A percentile compares a stretch with the other conserved stretches of the same genome.
These are phyloP conservation scores for Vickermania ingenoplastis DNA, from an alignment of 208 protist genomes.

Conservation along the genomic window DNA sequence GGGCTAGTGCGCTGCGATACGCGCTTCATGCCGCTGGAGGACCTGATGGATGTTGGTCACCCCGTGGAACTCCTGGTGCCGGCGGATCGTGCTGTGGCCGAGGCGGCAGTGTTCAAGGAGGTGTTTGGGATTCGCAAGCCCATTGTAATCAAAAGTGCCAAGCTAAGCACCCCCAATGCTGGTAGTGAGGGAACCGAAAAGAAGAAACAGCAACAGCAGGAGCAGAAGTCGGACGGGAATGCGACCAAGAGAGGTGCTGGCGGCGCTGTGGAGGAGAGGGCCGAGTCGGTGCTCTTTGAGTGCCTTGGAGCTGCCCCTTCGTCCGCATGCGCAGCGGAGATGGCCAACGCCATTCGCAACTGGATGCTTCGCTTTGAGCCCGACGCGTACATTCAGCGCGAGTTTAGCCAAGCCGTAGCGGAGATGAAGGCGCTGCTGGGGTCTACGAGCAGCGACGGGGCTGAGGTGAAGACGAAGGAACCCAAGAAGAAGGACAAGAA, in stretches of 20 bases:
- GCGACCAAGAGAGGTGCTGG: neutral
- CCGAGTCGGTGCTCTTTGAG: neutral
- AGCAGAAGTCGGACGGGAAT: neutral
- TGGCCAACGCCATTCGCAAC: constrained; percentile 38
- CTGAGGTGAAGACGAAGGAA: constrained; percentile 28
- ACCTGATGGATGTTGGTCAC: constrained; percentile 51
- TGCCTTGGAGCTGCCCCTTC: neutral
- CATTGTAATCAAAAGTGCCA: constrained; percentile 46
- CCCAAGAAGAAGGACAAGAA: constrained; percentile 77
- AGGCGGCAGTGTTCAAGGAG: constrained; percentile 63
- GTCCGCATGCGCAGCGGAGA: constrained; percentile 31
- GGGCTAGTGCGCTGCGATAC: constrained; percentile 48
- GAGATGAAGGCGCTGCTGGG: constrained; percentile 68
- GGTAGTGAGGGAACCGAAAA: neutral
- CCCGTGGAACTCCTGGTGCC: constrained; percentile 73
- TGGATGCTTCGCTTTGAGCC: constrained; percentile 83
- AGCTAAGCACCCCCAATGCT: neutral
- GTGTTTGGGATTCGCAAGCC: constrained; percentile 59
- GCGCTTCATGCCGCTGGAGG: constrained; percentile 50
- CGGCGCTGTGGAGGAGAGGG: neutral
- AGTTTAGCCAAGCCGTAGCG: constrained; percentile 72
- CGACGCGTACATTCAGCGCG: constrained; percentile 47
- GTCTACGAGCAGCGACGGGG: constrained; percentile 8
- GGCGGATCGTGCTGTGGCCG: constrained; percentile 23
- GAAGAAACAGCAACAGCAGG: neutral